These are phyloP conservation scores for Aspergillus sp. DNA, from an alignment of 2,329 filamentous ascomycete species.

Conservation along the genomic window DNA sequence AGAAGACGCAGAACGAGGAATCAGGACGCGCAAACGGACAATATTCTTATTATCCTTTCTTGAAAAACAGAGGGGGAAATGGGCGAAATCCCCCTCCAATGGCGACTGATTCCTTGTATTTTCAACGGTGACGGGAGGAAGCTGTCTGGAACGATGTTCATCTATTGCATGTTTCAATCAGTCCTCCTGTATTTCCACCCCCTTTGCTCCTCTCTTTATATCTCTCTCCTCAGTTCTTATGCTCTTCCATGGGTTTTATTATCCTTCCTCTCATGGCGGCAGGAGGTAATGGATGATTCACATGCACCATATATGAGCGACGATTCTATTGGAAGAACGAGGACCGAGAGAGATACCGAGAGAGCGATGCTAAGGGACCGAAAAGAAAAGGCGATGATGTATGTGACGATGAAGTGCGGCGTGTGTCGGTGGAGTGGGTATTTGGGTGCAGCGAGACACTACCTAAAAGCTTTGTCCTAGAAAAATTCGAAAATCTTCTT, in stretches of 20 bases:
- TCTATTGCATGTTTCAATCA: neutral
- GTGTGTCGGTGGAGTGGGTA: neutral
- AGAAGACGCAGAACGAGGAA: neutral
- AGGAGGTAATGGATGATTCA: neutral
- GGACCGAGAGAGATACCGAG: neutral
- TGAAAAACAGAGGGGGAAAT: neutral
- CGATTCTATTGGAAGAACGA: neutral
- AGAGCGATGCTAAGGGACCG: neutral
- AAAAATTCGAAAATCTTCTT: conserved; percentile 4
- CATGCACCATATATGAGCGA: neutral
- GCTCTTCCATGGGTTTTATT: neutral
- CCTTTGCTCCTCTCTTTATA: neutral
- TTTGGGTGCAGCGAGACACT: neutral
- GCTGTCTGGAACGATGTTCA: neutral
- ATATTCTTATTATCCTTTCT: neutral
- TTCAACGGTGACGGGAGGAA: neutral
- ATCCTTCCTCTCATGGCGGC: neutral
- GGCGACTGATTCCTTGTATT: neutral
- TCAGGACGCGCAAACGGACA: neutral
- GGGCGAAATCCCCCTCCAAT: neutral
- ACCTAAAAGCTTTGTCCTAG: conserved; percentile 7
- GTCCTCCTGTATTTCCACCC: neutral
- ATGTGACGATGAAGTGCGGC: neutral
- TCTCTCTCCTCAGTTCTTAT: neutral
- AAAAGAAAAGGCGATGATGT: neutral